Base-by-base conservation (phyloP, 345 rosid genomes). In the Populus davidiana region DNA sequence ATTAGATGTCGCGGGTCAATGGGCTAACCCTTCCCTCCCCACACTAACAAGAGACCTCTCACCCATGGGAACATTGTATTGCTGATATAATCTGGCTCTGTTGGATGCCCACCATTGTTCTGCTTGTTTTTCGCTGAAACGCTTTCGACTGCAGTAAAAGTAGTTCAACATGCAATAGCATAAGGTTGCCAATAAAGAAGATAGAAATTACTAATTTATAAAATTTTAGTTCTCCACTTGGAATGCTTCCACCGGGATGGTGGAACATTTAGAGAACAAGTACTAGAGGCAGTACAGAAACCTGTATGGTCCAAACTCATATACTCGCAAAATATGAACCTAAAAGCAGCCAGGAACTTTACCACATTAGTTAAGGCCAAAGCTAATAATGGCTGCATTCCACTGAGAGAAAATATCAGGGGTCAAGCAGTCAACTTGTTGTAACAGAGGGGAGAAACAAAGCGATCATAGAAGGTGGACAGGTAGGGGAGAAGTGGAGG, bases 51-150 rank as follows among this genome's bases (percentile, higher is more conserved):
- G 29, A 31, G 74, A 79, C 52, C 69, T 73, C 33, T 79, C 77
- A 7, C 36, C 73, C 77, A 73, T 36, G 43, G 81, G 56, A 10
- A 77, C 76, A 47, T 80, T 83, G 80, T 78, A 76, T 67, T 71
- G 77, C 54, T 80, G 54, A 68, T 78, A 78, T 17, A 81, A 64
- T 73, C 81, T 73, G 17, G 31, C 79, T 27, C 75, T 67, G 73
- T 76, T 75, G 41, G 67, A 83, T 59, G 81, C 76, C 87, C 78
- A 74, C 77, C 81, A 79, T 52, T 85, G 75, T 66, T 85, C 85
- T 61, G 81, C 83, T 79, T 81, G 81, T 79, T 79, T 67, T 73
- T 84, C 78, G 13, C 72, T 79, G 75, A 73, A 81, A 12, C 70
- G 64, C 44, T 78, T 81, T 17, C 82, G 74, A 49, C 85, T 85